A percentile compares a stretch with the other conserved stretches of the same genome.
These are phyloP conservation scores for Candida golubevii DNA, from an alignment of 805 yeast genomes.

Conservation along the genomic window DNA sequence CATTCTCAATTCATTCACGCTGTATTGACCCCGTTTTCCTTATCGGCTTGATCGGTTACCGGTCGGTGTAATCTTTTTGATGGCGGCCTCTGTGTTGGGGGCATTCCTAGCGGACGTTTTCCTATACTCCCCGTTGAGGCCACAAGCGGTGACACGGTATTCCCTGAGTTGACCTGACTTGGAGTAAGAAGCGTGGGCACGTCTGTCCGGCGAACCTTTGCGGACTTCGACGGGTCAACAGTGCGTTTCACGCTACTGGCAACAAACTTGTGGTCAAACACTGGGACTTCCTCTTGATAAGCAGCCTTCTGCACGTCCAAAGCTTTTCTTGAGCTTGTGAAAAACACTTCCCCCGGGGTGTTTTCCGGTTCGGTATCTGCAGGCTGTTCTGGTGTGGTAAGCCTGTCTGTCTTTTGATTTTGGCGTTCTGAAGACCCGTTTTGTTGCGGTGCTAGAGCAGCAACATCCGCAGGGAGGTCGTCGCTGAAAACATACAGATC, in stretches of 20 bases:
- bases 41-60: constrained; percentile 1
- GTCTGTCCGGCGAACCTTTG: constrained; percentile 49
- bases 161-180: constrained; percentile 8
- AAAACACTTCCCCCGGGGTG: constrained; percentile 16
- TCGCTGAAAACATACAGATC: constrained; percentile 41
- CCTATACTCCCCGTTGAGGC: constrained; percentile 6
- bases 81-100: constrained; percentile 28
- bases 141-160: background rate
- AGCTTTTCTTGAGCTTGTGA: constrained; percentile 19
- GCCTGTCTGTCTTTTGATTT: background rate
- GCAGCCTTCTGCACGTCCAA: constrained; percentile 16
- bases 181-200: constrained; percentile 20
- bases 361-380: background rate
- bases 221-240: constrained; percentile 64
- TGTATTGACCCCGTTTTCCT: constrained; percentile 7
- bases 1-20: background rate
- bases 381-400: background rate
- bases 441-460: background rate
- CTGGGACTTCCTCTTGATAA: constrained; percentile 45
- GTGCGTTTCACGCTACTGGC: constrained; percentile 46
- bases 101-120: constrained; percentile 32
- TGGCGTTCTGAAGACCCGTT: background rate
- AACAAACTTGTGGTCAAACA: constrained; percentile 48
- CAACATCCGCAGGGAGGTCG: constrained; percentile 17
- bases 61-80: constrained; percentile 22